Conservation (phyloP, 306 rosid species). For the Hylodesmum podocarpum region DNA sequence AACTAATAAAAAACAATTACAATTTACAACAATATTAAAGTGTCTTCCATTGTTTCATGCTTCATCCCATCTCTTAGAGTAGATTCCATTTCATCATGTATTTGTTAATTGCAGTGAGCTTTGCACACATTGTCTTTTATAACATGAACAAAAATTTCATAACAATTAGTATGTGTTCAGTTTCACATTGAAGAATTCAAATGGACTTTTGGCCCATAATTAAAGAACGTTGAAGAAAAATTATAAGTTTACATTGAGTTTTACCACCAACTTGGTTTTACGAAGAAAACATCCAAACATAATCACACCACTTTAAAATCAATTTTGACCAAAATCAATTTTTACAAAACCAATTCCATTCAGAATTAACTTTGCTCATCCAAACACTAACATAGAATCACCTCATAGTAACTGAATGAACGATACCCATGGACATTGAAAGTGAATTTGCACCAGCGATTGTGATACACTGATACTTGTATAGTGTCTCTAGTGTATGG, state of each 20-base stretch:
- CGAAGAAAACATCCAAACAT: no score
- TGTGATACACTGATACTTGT: neutral
- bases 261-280: no score
- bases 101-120: neutral
- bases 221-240: no score
- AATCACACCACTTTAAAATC: no score
- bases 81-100: neutral
- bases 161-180: neutral
- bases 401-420: neutral
- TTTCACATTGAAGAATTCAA: no score
- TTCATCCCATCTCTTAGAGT: neutral
- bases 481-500: neutral
- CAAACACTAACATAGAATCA: no score
- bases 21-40: neutral
- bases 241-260: no score
- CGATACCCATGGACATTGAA: slow-evolving; percentile 3
- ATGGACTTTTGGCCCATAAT: no score
- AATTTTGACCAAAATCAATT: no score
- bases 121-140: neutral
- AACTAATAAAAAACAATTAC: neutral
- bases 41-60: neutral
- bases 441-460: neutral
- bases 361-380: neutral
- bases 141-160: neutral
- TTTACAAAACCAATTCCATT: no score